Conservation (phyloP, 2,329 filamentous ascomycete genomes). For the Phaeosphaeriaceae sp. region DNA sequence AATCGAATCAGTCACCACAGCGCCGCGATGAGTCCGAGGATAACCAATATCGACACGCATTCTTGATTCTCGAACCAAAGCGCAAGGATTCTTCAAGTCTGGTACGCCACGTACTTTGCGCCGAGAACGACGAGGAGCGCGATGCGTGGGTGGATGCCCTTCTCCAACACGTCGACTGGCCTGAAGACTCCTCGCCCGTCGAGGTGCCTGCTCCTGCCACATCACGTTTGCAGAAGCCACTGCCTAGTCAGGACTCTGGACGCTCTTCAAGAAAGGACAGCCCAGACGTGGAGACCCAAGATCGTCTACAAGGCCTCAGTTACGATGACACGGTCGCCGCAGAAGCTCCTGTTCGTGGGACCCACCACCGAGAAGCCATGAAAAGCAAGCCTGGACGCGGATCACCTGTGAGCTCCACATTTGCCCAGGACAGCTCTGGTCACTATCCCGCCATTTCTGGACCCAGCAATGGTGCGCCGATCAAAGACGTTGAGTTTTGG, state of each 20-base stretch:
- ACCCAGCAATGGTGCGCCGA: slow-evolving; percentile 82
- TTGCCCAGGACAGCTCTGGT: slow-evolving; percentile 36
- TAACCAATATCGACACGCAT: slow-evolving; percentile 95
- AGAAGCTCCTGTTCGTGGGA: slow-evolving; percentile 62
- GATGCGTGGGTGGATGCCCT: slow-evolving; percentile 94
- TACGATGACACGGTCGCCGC: slow-evolving; percentile 65
- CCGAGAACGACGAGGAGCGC: slow-evolving; percentile 90
- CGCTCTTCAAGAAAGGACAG: slow-evolving; percentile 46
- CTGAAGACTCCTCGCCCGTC: slow-evolving; percentile 51
- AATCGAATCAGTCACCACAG: slow-evolving; percentile 66
- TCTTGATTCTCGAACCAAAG: slow-evolving; percentile 93
- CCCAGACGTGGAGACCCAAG: slow-evolving; percentile 44
- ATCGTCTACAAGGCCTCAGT: slow-evolving; percentile 56
- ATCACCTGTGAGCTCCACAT: slow-evolving; percentile 45
- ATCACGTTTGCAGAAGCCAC: slow-evolving; percentile 51
- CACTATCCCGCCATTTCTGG: slow-evolving; percentile 71
- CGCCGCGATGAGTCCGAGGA: slow-evolving; percentile 76
- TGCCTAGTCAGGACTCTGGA: slow-evolving; percentile 34
- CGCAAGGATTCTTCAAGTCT: slow-evolving; percentile 89
- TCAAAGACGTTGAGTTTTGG: slow-evolving; percentile 84
- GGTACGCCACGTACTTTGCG: slow-evolving; percentile 92
- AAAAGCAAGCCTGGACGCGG: slow-evolving; percentile 24
- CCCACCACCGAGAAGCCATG: slow-evolving; percentile 39
- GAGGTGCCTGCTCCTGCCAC: slow-evolving; percentile 53
- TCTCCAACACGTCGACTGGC: slow-evolving; percentile 84